Conservation (phyloP, 352 stramenopile genomes). For the Pythium scleroteichum region DNA sequence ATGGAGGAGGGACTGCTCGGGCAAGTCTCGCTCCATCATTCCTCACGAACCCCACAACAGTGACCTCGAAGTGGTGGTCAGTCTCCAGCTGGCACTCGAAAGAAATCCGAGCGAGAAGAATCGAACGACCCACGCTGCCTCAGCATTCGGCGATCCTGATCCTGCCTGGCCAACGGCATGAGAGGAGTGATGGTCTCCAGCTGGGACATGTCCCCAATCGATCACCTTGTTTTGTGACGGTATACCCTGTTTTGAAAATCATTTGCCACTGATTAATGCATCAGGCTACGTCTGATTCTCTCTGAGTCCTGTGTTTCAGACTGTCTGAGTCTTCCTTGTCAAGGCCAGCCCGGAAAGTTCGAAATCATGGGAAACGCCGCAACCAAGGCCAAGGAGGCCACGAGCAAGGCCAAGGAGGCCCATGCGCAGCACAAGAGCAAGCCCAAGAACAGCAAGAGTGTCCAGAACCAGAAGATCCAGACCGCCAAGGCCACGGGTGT, state of each 20-base stretch:
- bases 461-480: constrained; percentile 81
- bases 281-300: not conserved
- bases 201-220: not conserved
- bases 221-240: not conserved
- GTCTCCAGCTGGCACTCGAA: too few species aligned
- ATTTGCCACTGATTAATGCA: not conserved
- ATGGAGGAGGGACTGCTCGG: too few species aligned
- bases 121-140: too few species aligned
- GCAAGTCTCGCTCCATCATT: too few species aligned
- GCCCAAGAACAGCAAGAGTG: constrained; percentile 72
- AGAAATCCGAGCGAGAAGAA: too few species aligned
- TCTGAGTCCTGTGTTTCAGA: not conserved
- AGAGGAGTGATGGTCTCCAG: not conserved
- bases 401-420: constrained; percentile 63
- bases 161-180: too few species aligned
- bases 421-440: constrained; percentile 75
- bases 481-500: constrained; percentile 59
- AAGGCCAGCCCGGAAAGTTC: not conserved
- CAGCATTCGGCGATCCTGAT: too few species aligned
- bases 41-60: too few species aligned
- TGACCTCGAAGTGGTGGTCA: too few species aligned
- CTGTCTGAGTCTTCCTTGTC: not conserved
- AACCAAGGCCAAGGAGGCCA: constrained; percentile 65
- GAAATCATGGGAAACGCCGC: constrained; percentile 75
- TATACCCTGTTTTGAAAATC: not conserved